Percentiles rank a stretch among this genome's conserved stretches.
Conservation (phyloP, 225 moss, liverwort and hornwort genomes). For the Pseudoscleropodium purum region DNA sequence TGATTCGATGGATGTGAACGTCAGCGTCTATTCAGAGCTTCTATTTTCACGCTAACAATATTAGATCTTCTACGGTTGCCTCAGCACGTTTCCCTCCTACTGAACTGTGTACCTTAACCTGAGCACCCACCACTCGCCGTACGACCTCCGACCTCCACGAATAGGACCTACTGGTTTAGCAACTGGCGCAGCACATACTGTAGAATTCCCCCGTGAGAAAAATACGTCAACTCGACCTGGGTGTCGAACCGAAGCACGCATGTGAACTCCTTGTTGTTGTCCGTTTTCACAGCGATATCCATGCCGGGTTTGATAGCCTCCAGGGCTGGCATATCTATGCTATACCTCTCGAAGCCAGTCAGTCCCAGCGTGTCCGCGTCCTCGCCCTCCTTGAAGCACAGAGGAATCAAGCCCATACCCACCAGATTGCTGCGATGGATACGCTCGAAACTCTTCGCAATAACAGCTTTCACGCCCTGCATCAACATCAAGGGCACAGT, state of each 20-base stretch:
- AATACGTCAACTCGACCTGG: neutral
- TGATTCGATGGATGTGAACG: neutral
- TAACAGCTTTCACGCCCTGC: neutral
- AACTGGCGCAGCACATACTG: neutral
- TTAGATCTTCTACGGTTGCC: neutral
- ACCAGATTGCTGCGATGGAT: neutral
- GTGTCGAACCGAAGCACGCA: neutral
- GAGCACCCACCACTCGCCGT: neutral
- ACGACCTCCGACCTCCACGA: neutral
- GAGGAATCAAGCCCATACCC: neutral
- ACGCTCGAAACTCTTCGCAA: neutral
- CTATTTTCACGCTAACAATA: neutral
- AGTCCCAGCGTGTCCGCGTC: neutral
- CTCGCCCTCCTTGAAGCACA: neutral
- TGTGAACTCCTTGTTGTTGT: neutral
- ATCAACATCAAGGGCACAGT: neutral
- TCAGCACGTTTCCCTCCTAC: neutral
- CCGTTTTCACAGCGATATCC: neutral
- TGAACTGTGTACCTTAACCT: neutral
- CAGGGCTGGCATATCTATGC: neutral
- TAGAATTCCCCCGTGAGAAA: neutral
- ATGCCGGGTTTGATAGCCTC: neutral
- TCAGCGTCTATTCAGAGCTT: neutral
- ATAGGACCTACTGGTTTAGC: neutral
- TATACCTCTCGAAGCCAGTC: neutral